Percentiles rank a stretch among this genome's conserved stretches.
phyloP scores from a whole-genome alignment of 75 land plant genomes.

The Larix kaempferi region DNA sequence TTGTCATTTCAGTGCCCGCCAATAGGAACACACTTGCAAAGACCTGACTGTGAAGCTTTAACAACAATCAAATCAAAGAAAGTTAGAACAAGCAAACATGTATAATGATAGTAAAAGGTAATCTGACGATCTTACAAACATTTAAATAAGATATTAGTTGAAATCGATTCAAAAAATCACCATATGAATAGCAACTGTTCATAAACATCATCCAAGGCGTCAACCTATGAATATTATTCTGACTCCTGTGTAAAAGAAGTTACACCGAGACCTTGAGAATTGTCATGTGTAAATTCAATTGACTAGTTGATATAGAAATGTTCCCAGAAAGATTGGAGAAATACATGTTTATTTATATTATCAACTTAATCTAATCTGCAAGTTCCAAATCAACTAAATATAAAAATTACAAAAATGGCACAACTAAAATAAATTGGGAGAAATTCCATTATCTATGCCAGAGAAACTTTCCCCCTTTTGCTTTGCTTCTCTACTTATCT shows the following conservation, averaged over 20 bases:
- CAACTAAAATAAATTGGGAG: background rate
- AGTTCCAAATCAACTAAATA: too few species aligned
- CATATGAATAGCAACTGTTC: background rate
- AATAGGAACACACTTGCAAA: conserved; percentile 1
- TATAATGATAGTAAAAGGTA: background rate
- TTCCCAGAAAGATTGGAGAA: background rate
- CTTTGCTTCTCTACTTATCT: too few species aligned
- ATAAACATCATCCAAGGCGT: too few species aligned
- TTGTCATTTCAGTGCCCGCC: background rate
- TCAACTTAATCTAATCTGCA: too few species aligned
- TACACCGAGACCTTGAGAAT: too few species aligned
- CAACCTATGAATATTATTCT: too few species aligned
- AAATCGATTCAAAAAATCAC: background rate
- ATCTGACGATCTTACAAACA: background rate
- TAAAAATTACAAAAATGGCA: too few species aligned
- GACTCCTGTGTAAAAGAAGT: too few species aligned
- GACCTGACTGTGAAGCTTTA: background rate
- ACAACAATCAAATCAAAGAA: background rate
- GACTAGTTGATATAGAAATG: background rate
- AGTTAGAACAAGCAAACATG: background rate
- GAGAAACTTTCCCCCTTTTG: too few species aligned
- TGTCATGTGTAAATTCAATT: too few species aligned
- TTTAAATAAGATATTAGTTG: background rate
- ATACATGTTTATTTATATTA: too few species aligned
- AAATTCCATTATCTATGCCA: background rate